A percentile compares a stretch with the other conserved stretches of the same genome.
These are phyloP conservation scores for Avicennia marina DNA, from an alignment of 257 asterid species.

Conservation along the genomic window DNA sequence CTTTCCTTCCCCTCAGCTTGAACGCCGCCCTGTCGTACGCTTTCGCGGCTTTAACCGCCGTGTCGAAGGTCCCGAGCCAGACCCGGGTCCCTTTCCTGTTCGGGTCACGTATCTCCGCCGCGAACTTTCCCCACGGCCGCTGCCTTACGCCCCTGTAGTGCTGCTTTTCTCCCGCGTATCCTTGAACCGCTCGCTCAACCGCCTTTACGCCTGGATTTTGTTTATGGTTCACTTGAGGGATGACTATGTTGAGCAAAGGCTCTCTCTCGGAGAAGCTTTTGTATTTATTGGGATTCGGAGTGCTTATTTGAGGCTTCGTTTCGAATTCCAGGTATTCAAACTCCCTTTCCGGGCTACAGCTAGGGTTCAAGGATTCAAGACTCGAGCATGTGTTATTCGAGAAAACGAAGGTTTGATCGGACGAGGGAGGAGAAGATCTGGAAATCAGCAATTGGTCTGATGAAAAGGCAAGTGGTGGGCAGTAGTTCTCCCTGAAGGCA, in stretches of 20 bases:
- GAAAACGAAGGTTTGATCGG: conserved; percentile 11
- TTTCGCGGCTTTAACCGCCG: conserved; percentile 62
- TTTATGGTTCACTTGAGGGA: conserved; percentile 35
- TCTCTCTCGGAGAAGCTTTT: conserved; percentile 37
- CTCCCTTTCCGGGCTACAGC: conserved; percentile 1
- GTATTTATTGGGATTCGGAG: not conserved
- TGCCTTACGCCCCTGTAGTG: conserved; percentile 67
- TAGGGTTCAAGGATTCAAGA: conserved; percentile 10
- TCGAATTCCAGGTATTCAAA: conserved; percentile 27
- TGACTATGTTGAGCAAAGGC: conserved; percentile 55
- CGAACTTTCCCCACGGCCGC: conserved; percentile 71
- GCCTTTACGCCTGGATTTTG: not conserved
- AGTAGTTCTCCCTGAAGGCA: conserved; percentile 41
- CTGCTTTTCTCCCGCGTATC: too few relatives aligned
- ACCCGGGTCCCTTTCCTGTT: conserved; percentile 60
- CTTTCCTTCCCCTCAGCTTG: conserved; percentile 61
- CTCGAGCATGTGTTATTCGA: not conserved
- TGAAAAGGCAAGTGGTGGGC: not conserved
- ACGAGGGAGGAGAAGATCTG: not conserved
- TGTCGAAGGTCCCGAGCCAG: conserved; percentile 74
- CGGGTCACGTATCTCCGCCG: conserved; percentile 80
- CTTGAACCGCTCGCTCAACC: conserved; percentile 23
- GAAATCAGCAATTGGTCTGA: too few relatives aligned
- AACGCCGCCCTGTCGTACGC: conserved; percentile 81
- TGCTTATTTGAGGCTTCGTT: conserved; percentile 22